phyloP scores from a whole-genome alignment of 2,329 filamentous ascomycete species.

The Sclerotinia subarctica region DNA sequence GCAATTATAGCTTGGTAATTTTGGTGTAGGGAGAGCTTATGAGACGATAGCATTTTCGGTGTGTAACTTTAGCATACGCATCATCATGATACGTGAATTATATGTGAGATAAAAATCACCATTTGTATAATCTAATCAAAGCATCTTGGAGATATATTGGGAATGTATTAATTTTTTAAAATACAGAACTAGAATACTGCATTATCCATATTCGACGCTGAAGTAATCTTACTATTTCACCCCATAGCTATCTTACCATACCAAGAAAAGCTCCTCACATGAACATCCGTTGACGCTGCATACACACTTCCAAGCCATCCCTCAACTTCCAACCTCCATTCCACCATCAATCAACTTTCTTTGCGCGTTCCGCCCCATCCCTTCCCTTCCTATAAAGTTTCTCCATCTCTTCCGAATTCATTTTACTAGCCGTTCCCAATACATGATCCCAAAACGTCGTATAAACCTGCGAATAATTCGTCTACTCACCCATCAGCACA shows the following conservation, averaged over 20 bases:
- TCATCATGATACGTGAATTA: background rate
- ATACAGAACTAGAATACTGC: background rate
- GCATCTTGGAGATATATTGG: background rate
- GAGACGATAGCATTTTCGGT: background rate
- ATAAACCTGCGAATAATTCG: slow-evolving; percentile 14
- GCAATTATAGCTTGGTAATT: background rate
- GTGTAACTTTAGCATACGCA: background rate
- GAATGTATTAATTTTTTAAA: too few relatives aligned
- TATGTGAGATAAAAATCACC: background rate
- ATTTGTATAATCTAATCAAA: background rate
- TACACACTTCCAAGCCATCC: background rate
- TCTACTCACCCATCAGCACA: background rate
- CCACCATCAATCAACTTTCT: background rate
- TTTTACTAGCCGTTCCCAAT: background rate
- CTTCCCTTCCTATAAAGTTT: slow-evolving; percentile 2
- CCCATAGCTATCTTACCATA: background rate
- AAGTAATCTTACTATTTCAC: background rate
- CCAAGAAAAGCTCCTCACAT: background rate
- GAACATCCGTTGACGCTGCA: background rate
- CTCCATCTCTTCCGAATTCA: background rate
- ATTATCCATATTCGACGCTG: background rate
- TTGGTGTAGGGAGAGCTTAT: background rate
- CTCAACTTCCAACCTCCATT: background rate
- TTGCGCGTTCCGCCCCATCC: slow-evolving; percentile 2
- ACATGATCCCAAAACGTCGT: slow-evolving; percentile 12